Evolutionary conservation across 2,329 filamentous ascomycete genomes (phyloP).

Genomic region (Monilinia vaccinii-corymbosi): DNA sequence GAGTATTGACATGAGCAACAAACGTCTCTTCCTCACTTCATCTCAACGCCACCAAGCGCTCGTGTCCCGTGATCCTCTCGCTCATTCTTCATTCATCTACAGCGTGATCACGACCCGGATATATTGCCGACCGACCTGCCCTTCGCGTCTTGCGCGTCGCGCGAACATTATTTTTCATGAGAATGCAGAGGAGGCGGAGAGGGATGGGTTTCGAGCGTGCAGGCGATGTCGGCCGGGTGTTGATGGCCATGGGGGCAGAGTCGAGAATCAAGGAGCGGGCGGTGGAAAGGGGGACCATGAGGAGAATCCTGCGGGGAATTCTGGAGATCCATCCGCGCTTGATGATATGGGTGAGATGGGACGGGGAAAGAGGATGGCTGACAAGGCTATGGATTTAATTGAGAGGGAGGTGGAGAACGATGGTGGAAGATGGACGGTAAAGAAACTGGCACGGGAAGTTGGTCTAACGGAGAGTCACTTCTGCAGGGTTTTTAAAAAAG

Average conservation of each 20-base stretch:
- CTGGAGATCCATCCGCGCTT: accelerated
- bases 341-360: neutral
- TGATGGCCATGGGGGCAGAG: neutral
- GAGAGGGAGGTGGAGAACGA: neutral
- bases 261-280: too few species aligned
- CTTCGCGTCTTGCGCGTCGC: constrained; percentile 49
- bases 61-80: constrained; percentile 30
- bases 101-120: constrained; percentile 40
- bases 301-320: neutral
- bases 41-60: constrained; percentile 15
- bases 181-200: constrained; percentile 6
- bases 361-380: neutral
- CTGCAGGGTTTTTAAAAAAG: constrained; percentile 48
- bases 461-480: constrained; percentile 50
- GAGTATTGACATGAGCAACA: neutral
- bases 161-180: constrained; percentile 50
- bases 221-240: neutral
- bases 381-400: neutral
- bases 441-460: constrained; percentile 40
- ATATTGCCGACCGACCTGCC: constrained; percentile 54
- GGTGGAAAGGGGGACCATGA: too few species aligned
- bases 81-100: constrained; percentile 38
- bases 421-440: constrained; percentile 31
- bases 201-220: neutral
- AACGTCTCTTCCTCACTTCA: neutral